phyloP scores from a whole-genome alignment of 176 grass and related monocot genomes.

The Hordeum vulgare region DNA sequence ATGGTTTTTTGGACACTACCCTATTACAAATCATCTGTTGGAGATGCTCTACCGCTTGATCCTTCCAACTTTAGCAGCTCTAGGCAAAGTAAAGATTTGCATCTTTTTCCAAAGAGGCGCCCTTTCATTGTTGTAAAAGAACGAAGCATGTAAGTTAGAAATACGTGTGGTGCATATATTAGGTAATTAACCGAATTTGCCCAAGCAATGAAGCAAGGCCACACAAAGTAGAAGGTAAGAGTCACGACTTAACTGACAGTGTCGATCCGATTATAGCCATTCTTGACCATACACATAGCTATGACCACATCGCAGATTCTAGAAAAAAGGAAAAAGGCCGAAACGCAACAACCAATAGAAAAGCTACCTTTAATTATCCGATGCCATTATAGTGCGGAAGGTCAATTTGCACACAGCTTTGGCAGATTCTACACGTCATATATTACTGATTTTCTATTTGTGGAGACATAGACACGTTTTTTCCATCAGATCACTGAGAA shows the following conservation, averaged over 20 bases:
- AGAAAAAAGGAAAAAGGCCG: neutral
- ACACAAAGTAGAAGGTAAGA: slow-evolving; percentile 23
- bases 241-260: slow-evolving; percentile 10
- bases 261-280: neutral
- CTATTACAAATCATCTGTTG: no score
- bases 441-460: slow-evolving; percentile 9
- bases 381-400: slow-evolving; percentile 12
- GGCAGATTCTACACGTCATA: slow-evolving; percentile 33
- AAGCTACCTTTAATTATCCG: slow-evolving; percentile 19
- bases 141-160: neutral
- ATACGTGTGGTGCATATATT: neutral
- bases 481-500: slow-evolving; percentile 15
- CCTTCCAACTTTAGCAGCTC: neutral
- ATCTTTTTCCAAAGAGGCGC: neutral
- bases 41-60: neutral
- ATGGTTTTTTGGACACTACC: no score
- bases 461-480: slow-evolving; percentile 1
- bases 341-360: slow-evolving; percentile 22
- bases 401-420: slow-evolving; percentile 9
- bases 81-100: neutral
- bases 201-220: neutral
- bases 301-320: slow-evolving; percentile 11
- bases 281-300: slow-evolving; percentile 32
- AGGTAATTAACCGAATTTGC: neutral
- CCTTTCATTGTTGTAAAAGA: neutral